Base-by-base conservation (phyloP, 1,284 basidiomycete genomes). In the Trichosporon ovoides region DNA sequence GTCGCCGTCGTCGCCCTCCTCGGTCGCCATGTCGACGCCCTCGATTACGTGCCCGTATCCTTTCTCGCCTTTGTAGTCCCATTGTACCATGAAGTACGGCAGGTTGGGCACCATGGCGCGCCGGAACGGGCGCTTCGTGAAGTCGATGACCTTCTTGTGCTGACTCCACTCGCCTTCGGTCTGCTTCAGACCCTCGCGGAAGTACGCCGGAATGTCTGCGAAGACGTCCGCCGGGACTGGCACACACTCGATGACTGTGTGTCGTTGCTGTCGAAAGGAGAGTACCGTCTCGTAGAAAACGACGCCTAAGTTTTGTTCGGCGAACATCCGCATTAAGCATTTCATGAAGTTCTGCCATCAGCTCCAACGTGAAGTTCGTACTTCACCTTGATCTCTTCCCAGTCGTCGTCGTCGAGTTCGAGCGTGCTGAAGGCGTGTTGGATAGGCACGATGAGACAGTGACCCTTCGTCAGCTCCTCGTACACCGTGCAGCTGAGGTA, bases 71-170 rank as follows among this genome's bases (percentile, higher is more conserved):
- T 92, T 94, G 79, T 98, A 84, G 77, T 99, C 96, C 78, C 94
- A 99, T 69, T 92, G 89, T 1, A 98, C 89, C 87, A 94, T 94
- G 73, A 99, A 99, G 79, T 99, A 98, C 0, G 96, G 96, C 43
- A 99, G 78, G 68, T 97, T 93, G 2, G 94, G 86, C 6, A 98
- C 95, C 86, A 99, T 89, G 36, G 89, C 85, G 1, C 92, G 83
- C 49, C 92, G 81, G 80, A 96, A 96, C 0, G 91, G 89, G 2
- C 92, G 83, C 9, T 84, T 78, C 3, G 88, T 85, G 72, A 99
- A 98, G 71, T 95, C 88, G 64, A 99, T 97, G 52, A 98, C 80
- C 73, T 98, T 97, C 72, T 89, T 90, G 79, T 98, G 92, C 71
- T 96, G 91, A 11, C 92, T 91, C 92, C 94, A 99, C 78, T 98